These are phyloP conservation scores for Vaccinium myrtillus DNA, from an alignment of 148 eudicot genomes.

Conservation along the genomic window DNA sequence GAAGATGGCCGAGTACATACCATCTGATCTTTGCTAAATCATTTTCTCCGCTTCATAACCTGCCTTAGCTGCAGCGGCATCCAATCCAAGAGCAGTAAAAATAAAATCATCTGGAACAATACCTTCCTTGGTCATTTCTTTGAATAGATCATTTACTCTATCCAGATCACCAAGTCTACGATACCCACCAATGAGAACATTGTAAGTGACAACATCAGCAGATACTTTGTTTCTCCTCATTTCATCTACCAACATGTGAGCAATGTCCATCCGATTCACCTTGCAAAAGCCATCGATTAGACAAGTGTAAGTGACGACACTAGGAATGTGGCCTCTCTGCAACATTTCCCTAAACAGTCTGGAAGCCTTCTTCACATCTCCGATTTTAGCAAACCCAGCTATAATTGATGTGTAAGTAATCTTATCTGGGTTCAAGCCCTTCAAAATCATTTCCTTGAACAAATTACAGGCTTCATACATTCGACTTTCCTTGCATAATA, in stretches of 20 bases:
- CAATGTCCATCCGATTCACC: slow-evolving; percentile 32
- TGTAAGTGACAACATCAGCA: slow-evolving; percentile 34
- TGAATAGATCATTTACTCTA: slow-evolving; percentile 25
- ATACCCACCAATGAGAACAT: slow-evolving; percentile 35
- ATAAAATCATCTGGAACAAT: slow-evolving; percentile 27
- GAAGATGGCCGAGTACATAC: not conserved
- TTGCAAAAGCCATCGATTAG: slow-evolving; percentile 48
- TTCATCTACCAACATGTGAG: slow-evolving; percentile 26
- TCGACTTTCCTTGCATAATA: slow-evolving; percentile 25
- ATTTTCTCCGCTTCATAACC: slow-evolving; percentile 10
- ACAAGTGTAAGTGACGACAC: slow-evolving; percentile 52
- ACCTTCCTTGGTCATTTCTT: slow-evolving; percentile 34
- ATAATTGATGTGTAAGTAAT: slow-evolving; percentile 42
- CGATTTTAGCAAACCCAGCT: slow-evolving; percentile 37
- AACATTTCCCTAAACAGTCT: slow-evolving; percentile 37
- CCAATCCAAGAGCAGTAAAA: slow-evolving; percentile 22
- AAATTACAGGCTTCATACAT: slow-evolving; percentile 34
- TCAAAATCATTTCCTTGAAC: slow-evolving; percentile 35
- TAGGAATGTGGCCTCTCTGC: slow-evolving; percentile 27
- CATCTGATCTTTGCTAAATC: slow-evolving; percentile 19
- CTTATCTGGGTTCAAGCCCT: slow-evolving; percentile 35
- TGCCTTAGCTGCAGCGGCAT: slow-evolving; percentile 18
- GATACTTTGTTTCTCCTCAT: slow-evolving; percentile 35
- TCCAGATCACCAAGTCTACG: slow-evolving; percentile 29
- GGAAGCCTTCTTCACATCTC: slow-evolving; percentile 40